These are phyloP conservation scores for Debaryomyces udenii DNA, from an alignment of 1,139 yeast genomes.

Conservation along the genomic window DNA sequence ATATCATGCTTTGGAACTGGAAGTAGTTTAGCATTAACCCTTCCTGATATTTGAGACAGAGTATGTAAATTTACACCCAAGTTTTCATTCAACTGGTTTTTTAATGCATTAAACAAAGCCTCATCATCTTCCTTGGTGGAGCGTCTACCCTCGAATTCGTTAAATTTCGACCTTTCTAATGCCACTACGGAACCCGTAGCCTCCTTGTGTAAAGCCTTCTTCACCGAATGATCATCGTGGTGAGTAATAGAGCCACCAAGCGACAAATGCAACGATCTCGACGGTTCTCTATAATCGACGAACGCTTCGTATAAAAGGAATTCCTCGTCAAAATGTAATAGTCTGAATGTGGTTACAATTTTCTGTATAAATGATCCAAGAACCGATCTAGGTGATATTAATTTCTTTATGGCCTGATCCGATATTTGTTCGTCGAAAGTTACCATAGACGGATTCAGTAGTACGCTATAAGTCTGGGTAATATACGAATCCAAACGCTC, in stretches of 20 bases:
- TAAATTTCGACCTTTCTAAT: not conserved
- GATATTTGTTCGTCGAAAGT: constrained; percentile 7
- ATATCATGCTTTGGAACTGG: constrained; percentile 58
- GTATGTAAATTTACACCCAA: constrained; percentile 23
- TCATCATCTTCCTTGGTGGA: constrained; percentile 19
- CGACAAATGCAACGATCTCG: constrained; percentile 25
- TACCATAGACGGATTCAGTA: constrained; percentile 15
- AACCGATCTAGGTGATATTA: constrained; percentile 37
- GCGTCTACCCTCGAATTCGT: not conserved
- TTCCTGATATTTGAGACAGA: constrained; percentile 17
- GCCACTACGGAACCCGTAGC: not conserved
- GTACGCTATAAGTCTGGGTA: constrained; percentile 14
- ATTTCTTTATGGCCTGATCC: constrained; percentile 11
- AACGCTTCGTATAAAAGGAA: constrained; percentile 57
- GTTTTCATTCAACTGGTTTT: constrained; percentile 24
- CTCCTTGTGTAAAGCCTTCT: not conserved
- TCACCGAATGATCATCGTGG: constrained; percentile 22
- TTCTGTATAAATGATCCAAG: constrained; percentile 41
- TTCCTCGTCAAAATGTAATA: constrained; percentile 62
- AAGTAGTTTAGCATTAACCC: constrained; percentile 20
- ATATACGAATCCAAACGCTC: constrained; percentile 35
- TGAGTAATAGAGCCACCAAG: constrained; percentile 21
- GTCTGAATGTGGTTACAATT: constrained; percentile 51
- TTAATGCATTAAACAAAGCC: constrained; percentile 22
- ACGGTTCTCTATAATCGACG: constrained; percentile 49